Percentiles rank a stretch among this genome's conserved stretches.
Conservation (phyloP, 2,329 filamentous ascomycete species). For the Xylaria sp. region DNA sequence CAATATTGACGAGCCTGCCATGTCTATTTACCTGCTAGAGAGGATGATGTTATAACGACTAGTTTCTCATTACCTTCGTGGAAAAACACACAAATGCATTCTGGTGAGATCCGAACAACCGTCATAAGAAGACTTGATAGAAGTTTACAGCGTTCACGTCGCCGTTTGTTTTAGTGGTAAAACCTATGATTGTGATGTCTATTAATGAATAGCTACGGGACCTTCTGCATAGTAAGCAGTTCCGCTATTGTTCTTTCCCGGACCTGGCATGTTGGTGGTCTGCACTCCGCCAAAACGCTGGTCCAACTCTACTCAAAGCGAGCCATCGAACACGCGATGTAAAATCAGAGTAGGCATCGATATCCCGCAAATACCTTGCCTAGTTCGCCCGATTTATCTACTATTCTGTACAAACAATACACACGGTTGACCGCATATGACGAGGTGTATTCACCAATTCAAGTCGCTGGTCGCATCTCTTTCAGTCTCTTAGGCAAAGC, state of each 20-base stretch:
- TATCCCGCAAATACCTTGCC: slow-evolving; percentile 28
- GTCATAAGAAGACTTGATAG: background rate
- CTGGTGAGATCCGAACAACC: background rate
- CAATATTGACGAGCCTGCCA: background rate
- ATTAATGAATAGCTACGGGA: slow-evolving; percentile 36
- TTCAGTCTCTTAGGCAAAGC: slow-evolving; percentile 77
- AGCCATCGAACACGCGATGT: slow-evolving; percentile 18
- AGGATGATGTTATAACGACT: background rate
- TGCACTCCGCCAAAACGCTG: slow-evolving; percentile 47
- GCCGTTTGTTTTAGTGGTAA: background rate
- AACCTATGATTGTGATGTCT: slow-evolving; percentile 21
- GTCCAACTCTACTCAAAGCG: slow-evolving; percentile 27
- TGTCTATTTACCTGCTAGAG: background rate
- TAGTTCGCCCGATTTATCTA: slow-evolving; percentile 25
- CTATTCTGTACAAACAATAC: slow-evolving; percentile 37
- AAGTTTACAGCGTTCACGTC: background rate
- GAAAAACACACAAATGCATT: background rate
- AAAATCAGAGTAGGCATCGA: slow-evolving; percentile 13
- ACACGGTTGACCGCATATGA: slow-evolving; percentile 10
- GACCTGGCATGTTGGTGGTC: slow-evolving; percentile 42
- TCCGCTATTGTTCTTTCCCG: slow-evolving; percentile 24
- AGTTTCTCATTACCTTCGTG: background rate
- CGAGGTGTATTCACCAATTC: slow-evolving; percentile 1
- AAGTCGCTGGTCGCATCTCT: slow-evolving; percentile 18
- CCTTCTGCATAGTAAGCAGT: slow-evolving; percentile 18